phyloP scores from a whole-genome alignment of 345 rosid genomes.

The Gynandropsis gynandra region DNA sequence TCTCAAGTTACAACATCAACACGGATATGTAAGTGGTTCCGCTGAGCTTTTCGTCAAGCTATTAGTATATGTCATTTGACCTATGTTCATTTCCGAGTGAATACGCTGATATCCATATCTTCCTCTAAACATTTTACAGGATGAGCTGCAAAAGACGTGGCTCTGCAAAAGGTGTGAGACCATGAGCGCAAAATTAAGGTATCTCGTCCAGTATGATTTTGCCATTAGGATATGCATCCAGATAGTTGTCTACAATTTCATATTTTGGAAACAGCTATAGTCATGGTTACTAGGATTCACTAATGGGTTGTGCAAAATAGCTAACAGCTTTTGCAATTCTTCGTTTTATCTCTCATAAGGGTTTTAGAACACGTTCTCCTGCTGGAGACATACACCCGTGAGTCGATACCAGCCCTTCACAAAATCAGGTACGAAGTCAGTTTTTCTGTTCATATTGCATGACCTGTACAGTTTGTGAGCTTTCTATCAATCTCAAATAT shows the following conservation, averaged over 20 bases:
- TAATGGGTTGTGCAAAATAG: background rate
- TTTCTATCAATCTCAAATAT: background rate
- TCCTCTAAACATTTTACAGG: slow-evolving; percentile 33
- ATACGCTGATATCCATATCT: background rate
- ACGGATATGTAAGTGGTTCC: slow-evolving; percentile 57
- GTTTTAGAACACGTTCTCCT: slow-evolving; percentile 79
- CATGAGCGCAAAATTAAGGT: slow-evolving; percentile 95
- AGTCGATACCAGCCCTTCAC: slow-evolving; percentile 84
- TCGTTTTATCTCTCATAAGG: slow-evolving; percentile 27
- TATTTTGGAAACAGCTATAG: no score
- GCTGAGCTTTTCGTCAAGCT: background rate
- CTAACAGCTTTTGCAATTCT: background rate
- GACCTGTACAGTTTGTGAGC: background rate
- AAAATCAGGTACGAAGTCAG: slow-evolving; percentile 55
- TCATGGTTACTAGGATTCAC: no score
- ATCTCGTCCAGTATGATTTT: slow-evolving; percentile 12
- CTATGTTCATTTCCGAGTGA: background rate
- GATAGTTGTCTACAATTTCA: no score
- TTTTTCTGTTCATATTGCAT: background rate
- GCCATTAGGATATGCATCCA: background rate
- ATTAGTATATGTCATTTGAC: background rate
- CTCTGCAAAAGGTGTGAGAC: slow-evolving; percentile 93
- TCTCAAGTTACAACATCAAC: slow-evolving; percentile 90
- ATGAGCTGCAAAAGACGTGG: slow-evolving; percentile 92
- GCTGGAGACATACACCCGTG: slow-evolving; percentile 82